Evolutionary conservation across 2,329 filamentous ascomycete genomes (phyloP).

Genomic region (Aspergillus bombycis): DNA sequence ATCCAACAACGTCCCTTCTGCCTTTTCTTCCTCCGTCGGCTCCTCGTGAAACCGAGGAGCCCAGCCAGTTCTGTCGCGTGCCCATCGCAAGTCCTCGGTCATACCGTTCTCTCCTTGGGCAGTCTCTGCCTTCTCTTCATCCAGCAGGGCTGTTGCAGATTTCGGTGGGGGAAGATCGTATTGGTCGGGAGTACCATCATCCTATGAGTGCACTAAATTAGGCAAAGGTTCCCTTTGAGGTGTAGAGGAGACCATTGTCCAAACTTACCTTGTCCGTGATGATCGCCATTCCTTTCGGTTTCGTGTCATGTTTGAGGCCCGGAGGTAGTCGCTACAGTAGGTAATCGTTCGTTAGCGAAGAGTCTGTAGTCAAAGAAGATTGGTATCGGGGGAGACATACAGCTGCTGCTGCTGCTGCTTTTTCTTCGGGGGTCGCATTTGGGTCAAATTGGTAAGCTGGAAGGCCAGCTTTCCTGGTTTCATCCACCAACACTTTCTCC

Average conservation of each 20-base stretch:
- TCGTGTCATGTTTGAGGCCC: slow-evolving; percentile 60
- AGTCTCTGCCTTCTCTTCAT: slow-evolving; percentile 60
- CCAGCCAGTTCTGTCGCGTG: slow-evolving; percentile 75
- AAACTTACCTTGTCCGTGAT: slow-evolving; percentile 70
- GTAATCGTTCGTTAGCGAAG: slow-evolving; percentile 18
- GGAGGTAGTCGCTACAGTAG: slow-evolving; percentile 61
- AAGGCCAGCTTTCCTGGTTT: slow-evolving; percentile 77
- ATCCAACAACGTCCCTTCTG: slow-evolving; percentile 72
- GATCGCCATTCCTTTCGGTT: slow-evolving; percentile 53
- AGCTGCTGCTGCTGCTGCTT: slow-evolving; percentile 75
- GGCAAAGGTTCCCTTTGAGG: neutral
- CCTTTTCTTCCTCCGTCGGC: slow-evolving; percentile 55
- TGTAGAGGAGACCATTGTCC: neutral
- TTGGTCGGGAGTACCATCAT: slow-evolving; percentile 68
- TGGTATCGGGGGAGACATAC: slow-evolving; percentile 56
- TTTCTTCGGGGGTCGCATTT: slow-evolving; percentile 79
- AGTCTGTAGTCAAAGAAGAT: neutral
- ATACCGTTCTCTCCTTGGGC: slow-evolving; percentile 54
- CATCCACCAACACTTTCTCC: slow-evolving; percentile 72
- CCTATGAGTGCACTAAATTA: slow-evolving; percentile 41
- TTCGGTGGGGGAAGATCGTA: slow-evolving; percentile 78
- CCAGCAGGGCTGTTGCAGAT: slow-evolving; percentile 53
- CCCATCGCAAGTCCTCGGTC: slow-evolving; percentile 60
- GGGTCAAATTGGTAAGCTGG: slow-evolving; percentile 86
- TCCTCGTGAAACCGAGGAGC: slow-evolving; percentile 75